Evolutionary conservation across 2,329 filamentous ascomycete species (phyloP).

Genomic region (Colletotrichum graminicola): DNA sequence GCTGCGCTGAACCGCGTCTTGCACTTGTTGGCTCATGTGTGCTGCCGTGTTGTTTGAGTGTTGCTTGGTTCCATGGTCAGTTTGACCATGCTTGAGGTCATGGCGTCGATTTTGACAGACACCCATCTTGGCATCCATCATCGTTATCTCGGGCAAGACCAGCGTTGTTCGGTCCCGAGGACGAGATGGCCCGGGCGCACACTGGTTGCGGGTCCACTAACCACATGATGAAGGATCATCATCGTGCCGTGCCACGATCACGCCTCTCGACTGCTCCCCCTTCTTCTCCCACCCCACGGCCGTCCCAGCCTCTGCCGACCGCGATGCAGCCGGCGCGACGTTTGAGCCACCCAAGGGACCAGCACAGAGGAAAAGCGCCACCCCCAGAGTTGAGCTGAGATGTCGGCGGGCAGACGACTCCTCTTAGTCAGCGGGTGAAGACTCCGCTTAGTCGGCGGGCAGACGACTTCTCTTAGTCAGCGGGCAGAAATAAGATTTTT

Average conservation of each 20-base stretch:
- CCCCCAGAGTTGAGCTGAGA: not conserved
- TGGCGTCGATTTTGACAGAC: slow-evolving; percentile 30
- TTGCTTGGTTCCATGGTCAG: slow-evolving; percentile 9
- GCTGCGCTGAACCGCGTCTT: not conserved
- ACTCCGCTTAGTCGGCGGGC: too few species aligned
- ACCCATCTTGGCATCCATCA: slow-evolving; percentile 21
- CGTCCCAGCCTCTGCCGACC: slow-evolving; percentile 18
- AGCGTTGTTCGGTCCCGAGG: slow-evolving; percentile 4
- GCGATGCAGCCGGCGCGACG: not conserved
- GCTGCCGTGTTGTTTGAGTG: not conserved
- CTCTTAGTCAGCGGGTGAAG: slow-evolving; percentile 1
- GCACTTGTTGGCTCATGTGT: not conserved
- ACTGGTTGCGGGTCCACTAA: not conserved
- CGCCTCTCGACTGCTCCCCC: slow-evolving; percentile 5
- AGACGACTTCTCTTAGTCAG: not conserved
- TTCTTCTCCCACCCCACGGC: not conserved
- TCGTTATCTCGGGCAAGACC: slow-evolving; percentile 12
- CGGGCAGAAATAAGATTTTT: not conserved
- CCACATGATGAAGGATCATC: not conserved
- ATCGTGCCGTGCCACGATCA: slow-evolving; percentile 5
- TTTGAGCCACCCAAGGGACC: not conserved
- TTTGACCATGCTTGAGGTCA: slow-evolving; percentile 30
- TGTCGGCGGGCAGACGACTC: not conserved
- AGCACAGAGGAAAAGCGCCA: not conserved
- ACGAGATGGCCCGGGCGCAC: slow-evolving; percentile 1